These are phyloP conservation scores for Cystofilobasidium ferigula DNA, from an alignment of 768 basidiomycete species.

Conservation along the genomic window DNA sequence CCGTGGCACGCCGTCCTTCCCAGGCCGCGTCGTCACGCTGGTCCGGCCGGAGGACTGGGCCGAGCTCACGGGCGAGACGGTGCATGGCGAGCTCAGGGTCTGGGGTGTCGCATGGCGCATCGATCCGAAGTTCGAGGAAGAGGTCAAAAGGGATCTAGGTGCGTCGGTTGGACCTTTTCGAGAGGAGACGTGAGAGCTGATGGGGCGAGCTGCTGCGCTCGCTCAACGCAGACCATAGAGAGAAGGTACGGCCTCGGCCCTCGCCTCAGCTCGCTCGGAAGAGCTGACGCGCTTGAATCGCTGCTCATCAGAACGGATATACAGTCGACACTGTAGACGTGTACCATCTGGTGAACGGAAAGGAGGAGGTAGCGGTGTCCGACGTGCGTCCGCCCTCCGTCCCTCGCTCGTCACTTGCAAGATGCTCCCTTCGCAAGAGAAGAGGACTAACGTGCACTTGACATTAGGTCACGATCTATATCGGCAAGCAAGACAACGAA, in stretches of 20 bases:
- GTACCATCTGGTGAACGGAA: constrained; percentile 49
- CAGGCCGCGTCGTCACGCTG: constrained; percentile 81
- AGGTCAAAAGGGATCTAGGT: constrained; percentile 80
- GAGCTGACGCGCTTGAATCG: not conserved
- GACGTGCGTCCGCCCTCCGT: not conserved
- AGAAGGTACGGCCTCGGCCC: constrained; percentile 50
- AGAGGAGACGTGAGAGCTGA: too few species aligned
- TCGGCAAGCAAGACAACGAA: constrained; percentile 74
- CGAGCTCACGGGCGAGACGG: constrained; percentile 50
- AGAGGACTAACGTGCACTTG: too few species aligned
- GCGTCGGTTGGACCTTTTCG: constrained; percentile 24
- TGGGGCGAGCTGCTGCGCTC: not conserved
- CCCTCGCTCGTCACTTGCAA: not conserved
- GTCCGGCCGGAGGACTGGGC: constrained; percentile 84
- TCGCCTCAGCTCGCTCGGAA: not conserved
- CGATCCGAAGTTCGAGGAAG: constrained; percentile 58
- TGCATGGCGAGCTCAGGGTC: constrained; percentile 48
- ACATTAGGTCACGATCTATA: constrained; percentile 51
- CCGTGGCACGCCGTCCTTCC: constrained; percentile 33
- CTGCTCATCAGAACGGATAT: constrained; percentile 68
- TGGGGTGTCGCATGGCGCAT: constrained; percentile 91
- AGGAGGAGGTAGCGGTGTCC: constrained; percentile 48
- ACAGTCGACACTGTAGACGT: constrained; percentile 69
- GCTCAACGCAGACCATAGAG: constrained; percentile 55
- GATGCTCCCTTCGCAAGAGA: not conserved